These are phyloP conservation scores for Plectosphaerella plurivora DNA, from an alignment of 2,329 filamentous ascomycete species.

Conservation along the genomic window DNA sequence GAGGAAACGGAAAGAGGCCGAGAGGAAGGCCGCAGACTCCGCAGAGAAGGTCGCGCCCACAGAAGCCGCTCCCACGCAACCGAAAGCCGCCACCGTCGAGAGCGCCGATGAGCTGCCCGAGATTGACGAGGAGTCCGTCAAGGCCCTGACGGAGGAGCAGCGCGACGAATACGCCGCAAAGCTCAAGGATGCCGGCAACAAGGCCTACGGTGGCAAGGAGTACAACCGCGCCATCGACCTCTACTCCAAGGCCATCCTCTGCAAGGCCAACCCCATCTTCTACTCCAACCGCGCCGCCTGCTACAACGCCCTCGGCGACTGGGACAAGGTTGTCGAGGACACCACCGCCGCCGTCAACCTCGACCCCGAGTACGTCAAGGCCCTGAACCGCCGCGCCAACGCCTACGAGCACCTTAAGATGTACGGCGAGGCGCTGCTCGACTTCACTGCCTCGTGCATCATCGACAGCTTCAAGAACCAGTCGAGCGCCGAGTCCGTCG, in stretches of 20 bases:
- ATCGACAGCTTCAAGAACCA: conserved; percentile 97
- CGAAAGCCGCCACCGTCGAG: conserved; percentile 50
- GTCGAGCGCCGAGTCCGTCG: conserved; percentile 80
- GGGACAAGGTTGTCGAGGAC: conserved; percentile 95
- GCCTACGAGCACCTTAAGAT: conserved; percentile 91
- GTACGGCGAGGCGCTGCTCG: conserved; percentile 90
- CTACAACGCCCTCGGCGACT: conserved; percentile 88
- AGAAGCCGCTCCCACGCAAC: conserved; percentile 29
- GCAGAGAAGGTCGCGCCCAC: conserved; percentile 29
- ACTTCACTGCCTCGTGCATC: conserved; percentile 98
- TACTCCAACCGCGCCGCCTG: conserved; percentile 98
- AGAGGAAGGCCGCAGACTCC: conserved; percentile 49
- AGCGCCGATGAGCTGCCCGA: conserved; percentile 66
- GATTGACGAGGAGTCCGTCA: conserved; percentile 53
- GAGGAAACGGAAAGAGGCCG: conserved; percentile 79
- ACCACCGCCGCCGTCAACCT: conserved; percentile 92
- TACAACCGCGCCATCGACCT: conserved; percentile 92
- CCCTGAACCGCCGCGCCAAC: conserved; percentile 91
- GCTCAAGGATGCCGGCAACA: conserved; percentile 93
- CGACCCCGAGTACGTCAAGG: conserved; percentile 95
- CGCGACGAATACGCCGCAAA: conserved; percentile 84
- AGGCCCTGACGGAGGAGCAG: conserved; percentile 54
- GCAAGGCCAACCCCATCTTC: conserved; percentile 96
- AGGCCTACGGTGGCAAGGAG: conserved; percentile 90
- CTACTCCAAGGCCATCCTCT: conserved; percentile 92